A percentile compares a stretch with the other conserved stretches of the same genome.
Conservation (phyloP, 2,329 filamentous ascomycete species). For the Monosporascus sp. region DNA sequence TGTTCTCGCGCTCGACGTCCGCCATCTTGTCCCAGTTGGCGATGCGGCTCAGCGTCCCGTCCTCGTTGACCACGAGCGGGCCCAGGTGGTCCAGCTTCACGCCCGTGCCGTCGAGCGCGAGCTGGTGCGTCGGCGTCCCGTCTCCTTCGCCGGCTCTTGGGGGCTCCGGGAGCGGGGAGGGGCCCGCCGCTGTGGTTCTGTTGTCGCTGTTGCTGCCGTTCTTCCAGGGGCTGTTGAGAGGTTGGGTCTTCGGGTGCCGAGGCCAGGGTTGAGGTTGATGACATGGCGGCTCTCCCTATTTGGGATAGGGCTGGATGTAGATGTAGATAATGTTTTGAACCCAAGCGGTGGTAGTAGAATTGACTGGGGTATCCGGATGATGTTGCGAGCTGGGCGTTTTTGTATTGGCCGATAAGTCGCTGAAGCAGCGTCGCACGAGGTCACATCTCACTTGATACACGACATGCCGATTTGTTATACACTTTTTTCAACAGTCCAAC, state of each 20-base stretch:
- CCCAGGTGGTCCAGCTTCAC: slow-evolving; percentile 65
- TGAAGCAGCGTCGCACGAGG: background rate
- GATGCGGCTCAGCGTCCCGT: slow-evolving; percentile 68
- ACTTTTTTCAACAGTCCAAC: too few relatives aligned
- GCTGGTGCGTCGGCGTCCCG: background rate
- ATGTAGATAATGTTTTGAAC: too few relatives aligned
- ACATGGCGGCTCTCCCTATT: background rate
- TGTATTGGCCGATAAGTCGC: background rate
- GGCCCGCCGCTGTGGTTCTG: slow-evolving; percentile 3
- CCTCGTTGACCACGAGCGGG: slow-evolving; percentile 67
- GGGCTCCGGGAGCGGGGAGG: slow-evolving; percentile 17
- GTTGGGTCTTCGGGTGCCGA: background rate
- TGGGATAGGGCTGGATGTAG: background rate
- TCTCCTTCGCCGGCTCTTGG: slow-evolving; percentile 4
- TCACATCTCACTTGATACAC: background rate
- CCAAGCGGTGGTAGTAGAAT: background rate
- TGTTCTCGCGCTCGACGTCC: slow-evolving; percentile 61
- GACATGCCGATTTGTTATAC: too few relatives aligned
- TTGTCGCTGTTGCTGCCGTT: background rate
- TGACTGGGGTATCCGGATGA: background rate
- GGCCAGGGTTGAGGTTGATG: background rate
- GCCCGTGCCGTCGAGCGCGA: slow-evolving; percentile 32
- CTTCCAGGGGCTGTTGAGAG: background rate
- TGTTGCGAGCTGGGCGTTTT: background rate
- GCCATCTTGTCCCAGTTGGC: slow-evolving; percentile 71